Evolutionary conservation across 352 stramenopile species (phyloP), one percentile per base, ranked within the genome.

Genomic region (Thalassiosira oceanica): DNA sequence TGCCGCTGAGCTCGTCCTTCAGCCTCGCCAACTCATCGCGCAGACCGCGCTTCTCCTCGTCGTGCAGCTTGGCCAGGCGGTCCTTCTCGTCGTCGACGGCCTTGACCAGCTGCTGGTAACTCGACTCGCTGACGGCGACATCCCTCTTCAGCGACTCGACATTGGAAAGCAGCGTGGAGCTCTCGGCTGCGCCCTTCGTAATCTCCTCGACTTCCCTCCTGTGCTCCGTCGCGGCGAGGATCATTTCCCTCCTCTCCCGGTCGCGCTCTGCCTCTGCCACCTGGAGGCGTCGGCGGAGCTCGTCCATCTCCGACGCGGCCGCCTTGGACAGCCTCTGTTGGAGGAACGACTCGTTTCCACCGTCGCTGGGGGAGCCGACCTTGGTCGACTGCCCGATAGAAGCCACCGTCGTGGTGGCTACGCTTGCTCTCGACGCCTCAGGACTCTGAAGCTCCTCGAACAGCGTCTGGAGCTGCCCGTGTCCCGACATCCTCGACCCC

Each of bases 1-100:
- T 27, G 20, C 16, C 7, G 18, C 54, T 58, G 13, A 51, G 48
- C 31, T 66, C 27, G 15, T 68, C 36, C 21, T 42, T 36, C 27
- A 78, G 33, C 15, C 46, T 20, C 3, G 42, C 15, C 20, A 67
- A 52, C 42, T 74, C 50, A 46, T 41, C 24, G 18, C 67, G 15
- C 37, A 80, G 20, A 18, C 58, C 41, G 10, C 20, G 28, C 26
- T 70, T 45, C n/a, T 61, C 33, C 16, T 50, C 29, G 2, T 61
- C 49, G 51, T 80, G 45, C 35, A 42, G 27, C 5, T 57, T 15
- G 5, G 15, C 45, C 1, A 69, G 43, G 5, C 56, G 35, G 21
- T 66, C 61, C 39, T 74, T 80, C 31, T 74, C 63, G 5, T 74
- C 53, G 29, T 80, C 69, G 50, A 74, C 61, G 3, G 57, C 50